Conservation (phyloP, 2,329 filamentous ascomycete species). For the Epichloe elymi region DNA sequence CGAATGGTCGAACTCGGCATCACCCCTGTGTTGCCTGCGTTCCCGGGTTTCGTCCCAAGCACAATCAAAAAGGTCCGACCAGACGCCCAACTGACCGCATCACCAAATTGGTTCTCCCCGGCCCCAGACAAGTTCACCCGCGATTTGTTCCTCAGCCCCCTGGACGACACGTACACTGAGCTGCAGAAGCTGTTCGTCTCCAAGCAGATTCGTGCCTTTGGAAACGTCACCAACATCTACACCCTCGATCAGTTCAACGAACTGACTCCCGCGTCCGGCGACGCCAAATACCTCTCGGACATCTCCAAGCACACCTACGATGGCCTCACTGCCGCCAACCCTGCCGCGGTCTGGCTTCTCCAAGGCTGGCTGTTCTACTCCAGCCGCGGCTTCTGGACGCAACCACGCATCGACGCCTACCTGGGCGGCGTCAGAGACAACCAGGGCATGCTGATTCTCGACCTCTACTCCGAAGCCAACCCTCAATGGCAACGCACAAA, state of each 20-base stretch:
- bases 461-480: conserved; percentile 34
- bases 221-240: conserved; percentile 34
- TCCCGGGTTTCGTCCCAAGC: conserved; percentile 35
- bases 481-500: conserved; percentile 38
- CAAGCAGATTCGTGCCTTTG: conserved; percentile 32
- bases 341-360: conserved; percentile 37
- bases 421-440: conserved; percentile 30
- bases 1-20: conserved; percentile 40
- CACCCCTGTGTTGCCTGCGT: conserved; percentile 36
- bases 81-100: conserved; percentile 28
- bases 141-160: conserved; percentile 33
- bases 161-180: conserved; percentile 27
- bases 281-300: conserved; percentile 25
- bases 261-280: conserved; percentile 32
- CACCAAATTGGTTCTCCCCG: conserved; percentile 24
- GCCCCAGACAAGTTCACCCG: conserved; percentile 26
- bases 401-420: conserved; percentile 33
- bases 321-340: conserved; percentile 33
- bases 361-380: conserved; percentile 38
- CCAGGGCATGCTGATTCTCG: conserved; percentile 35
- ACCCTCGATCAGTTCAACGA: conserved; percentile 42
- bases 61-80: conserved; percentile 27
- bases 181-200: conserved; percentile 32
- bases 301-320: conserved; percentile 26
- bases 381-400: conserved; percentile 29